These are phyloP conservation scores for Metarhizium guizhouense DNA, from an alignment of 2,329 filamentous ascomycete species.

Conservation along the genomic window DNA sequence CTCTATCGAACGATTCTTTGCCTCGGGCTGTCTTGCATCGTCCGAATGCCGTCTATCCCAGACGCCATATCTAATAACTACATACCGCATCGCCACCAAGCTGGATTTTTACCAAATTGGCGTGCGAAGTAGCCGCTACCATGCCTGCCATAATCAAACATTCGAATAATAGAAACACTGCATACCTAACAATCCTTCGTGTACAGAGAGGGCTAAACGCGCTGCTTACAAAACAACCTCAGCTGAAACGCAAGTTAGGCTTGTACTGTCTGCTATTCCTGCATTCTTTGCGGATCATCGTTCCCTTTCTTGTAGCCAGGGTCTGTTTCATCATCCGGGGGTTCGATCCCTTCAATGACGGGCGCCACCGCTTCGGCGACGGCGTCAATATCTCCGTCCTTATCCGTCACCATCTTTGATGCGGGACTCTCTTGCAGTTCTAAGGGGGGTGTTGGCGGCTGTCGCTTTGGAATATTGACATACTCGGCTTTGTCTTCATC, in stretches of 20 bases:
- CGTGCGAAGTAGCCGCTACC: background rate
- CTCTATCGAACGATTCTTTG: background rate
- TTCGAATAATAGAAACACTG: background rate
- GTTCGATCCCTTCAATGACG: background rate
- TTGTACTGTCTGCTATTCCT: background rate
- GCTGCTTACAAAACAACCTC: background rate
- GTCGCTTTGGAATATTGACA: slow-evolving; percentile 36
- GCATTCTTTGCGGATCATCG: background rate
- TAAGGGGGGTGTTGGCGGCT: slow-evolving; percentile 10
- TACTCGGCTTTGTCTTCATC: slow-evolving; percentile 51
- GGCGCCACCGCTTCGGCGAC: background rate
- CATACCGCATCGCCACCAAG: background rate
- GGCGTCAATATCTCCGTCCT: slow-evolving; percentile 16
- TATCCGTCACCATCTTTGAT: slow-evolving; percentile 8
- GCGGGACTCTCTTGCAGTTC: slow-evolving; percentile 5
- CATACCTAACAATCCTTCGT: background rate
- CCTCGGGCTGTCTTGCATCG: background rate
- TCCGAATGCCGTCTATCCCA: background rate
- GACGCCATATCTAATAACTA: background rate
- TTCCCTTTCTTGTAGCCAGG: background rate
- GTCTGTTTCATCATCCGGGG: background rate
- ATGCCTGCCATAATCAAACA: background rate
- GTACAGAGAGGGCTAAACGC: background rate
- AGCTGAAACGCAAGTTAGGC: background rate
- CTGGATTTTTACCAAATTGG: background rate